phyloP scores from a whole-genome alignment of 306 rosid species.

The Casuarina equisetifolia region DNA sequence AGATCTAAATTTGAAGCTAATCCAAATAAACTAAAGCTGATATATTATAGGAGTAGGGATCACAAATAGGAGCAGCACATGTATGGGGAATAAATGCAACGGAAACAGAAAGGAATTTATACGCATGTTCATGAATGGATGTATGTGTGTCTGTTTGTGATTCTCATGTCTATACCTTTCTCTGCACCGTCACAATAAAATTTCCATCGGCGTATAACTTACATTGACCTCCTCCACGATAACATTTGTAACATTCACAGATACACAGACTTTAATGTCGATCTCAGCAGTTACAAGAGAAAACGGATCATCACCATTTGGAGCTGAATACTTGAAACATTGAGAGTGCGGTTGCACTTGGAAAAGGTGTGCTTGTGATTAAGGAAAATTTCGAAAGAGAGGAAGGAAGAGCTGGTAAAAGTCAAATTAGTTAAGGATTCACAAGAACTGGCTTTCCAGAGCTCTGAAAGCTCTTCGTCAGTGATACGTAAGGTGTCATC shows the following conservation, averaged over 20 bases:
- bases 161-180: constrained; percentile 10
- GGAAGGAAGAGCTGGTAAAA: constrained; percentile 1
- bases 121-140: too few species aligned
- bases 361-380: neutral
- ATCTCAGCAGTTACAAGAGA: neutral
- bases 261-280: rapidly evolving
- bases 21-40: too few species aligned
- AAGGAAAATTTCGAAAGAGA: constrained; percentile 9
- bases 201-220: constrained; percentile 19
- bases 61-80: neutral
- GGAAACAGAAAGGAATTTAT: too few species aligned
- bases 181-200: constrained; percentile 7
- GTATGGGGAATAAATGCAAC: too few species aligned
- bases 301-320: neutral
- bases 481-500: neutral
- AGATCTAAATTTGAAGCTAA: too few species aligned
- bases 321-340: constrained; percentile 19
- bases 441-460: neutral
- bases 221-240: neutral
- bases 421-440: neutral
- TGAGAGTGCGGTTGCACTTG: constrained; percentile 12
- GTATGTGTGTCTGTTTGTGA: too few species aligned
- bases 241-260: neutral
- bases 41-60: too few species aligned
- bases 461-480: neutral